These are phyloP conservation scores for Exophiala calicioides DNA, from an alignment of 2,329 filamentous ascomycete species.

Conservation along the genomic window DNA sequence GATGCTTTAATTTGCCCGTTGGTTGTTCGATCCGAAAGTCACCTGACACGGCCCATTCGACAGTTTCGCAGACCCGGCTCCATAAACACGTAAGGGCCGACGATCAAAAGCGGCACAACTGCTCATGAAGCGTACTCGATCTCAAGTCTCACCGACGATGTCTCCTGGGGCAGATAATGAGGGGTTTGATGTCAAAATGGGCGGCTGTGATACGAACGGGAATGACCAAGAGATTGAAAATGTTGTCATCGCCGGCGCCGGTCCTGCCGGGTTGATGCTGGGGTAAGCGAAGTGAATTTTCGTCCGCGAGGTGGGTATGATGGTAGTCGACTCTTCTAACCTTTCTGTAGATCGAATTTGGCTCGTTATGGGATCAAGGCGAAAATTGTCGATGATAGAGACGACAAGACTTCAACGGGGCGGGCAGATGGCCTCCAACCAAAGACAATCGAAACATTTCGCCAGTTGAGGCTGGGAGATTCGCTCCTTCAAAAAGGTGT, in stretches of 20 bases:
- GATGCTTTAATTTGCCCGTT: neutral
- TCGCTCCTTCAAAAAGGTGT: conserved; percentile 66
- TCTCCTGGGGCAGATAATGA: conserved; percentile 34
- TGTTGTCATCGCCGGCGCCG: conserved; percentile 45
- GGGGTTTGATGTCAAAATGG: conserved; percentile 29
- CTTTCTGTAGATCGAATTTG: conserved; percentile 53
- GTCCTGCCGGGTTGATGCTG: conserved; percentile 49
- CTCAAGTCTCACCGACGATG: conserved; percentile 31
- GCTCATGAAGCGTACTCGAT: conserved; percentile 27
- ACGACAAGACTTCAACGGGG: conserved; percentile 67
- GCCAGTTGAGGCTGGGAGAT: conserved; percentile 72
- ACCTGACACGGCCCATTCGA: neutral
- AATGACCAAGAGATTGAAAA: conserved; percentile 25
- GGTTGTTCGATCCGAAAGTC: neutral
- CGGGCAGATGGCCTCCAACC: conserved; percentile 73
- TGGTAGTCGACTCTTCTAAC: no score
- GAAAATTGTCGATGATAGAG: conserved; percentile 67
- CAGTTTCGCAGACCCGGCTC: neutral
- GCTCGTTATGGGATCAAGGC: conserved; percentile 67
- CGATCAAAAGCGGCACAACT: conserved; percentile 2
- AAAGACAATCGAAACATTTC: conserved; percentile 75
- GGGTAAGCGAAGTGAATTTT: no score
- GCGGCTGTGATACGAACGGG: conserved; percentile 26
- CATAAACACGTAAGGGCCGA: neutral
- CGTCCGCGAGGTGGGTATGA: no score